Evolutionary conservation across 2,329 filamentous ascomycete genomes (phyloP).

Genomic region (Pseudogymnoascus pannorum): DNA sequence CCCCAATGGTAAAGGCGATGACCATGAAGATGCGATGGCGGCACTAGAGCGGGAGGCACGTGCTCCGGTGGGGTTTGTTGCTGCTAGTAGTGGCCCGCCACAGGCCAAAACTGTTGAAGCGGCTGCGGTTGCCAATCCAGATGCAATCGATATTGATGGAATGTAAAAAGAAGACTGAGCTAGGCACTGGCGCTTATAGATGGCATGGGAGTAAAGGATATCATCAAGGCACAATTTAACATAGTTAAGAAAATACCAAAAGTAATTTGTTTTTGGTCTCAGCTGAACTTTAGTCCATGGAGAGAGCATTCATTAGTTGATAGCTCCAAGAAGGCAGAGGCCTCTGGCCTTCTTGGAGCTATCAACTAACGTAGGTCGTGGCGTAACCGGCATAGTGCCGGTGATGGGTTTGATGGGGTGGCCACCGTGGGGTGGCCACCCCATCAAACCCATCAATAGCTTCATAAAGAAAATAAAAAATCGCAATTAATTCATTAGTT

Average conservation of each 20-base stretch:
- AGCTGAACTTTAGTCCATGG: not conserved
- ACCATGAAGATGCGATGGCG: slow-evolving; percentile 71
- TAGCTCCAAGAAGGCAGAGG: no score
- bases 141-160: slow-evolving; percentile 75
- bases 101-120: slow-evolving; percentile 45
- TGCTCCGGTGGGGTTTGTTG: slow-evolving; percentile 85
- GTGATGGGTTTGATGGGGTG: no score
- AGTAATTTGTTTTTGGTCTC: not conserved
- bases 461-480: no score
- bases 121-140: slow-evolving; percentile 58
- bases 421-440: no score
- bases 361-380: no score
- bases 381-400: no score
- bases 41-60: slow-evolving; percentile 81
- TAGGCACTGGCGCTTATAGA: not conserved
- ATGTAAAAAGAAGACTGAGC: slow-evolving; percentile 43
- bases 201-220: not conserved
- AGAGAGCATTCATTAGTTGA: no score
- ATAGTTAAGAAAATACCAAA: slow-evolving; percentile 12
- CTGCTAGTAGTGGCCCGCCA: slow-evolving; percentile 62
- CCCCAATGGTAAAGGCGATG: slow-evolving; percentile 36
- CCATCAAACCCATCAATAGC: no score
- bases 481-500: no score
- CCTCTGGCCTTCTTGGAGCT: no score
- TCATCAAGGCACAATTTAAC: slow-evolving; percentile 2